Conservation (phyloP, 306 rosid species). For the Herpetospermum pedunculosum region DNA sequence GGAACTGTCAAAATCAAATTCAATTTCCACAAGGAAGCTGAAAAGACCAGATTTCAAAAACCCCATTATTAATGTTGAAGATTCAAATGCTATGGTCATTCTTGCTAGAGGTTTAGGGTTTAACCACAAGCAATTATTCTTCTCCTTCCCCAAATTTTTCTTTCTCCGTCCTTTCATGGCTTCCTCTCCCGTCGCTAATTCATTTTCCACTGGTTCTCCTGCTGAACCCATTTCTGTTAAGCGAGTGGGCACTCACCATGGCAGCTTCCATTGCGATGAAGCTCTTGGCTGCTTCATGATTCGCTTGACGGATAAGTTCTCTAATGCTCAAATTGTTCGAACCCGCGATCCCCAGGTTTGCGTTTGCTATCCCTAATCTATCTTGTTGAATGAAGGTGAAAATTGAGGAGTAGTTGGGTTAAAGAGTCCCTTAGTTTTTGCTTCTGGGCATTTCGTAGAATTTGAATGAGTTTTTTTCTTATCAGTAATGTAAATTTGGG, state of each 20-base stretch:
- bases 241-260: conserved; percentile 95
- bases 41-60: not conserved
- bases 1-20: not conserved
- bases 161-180: conserved; percentile 19
- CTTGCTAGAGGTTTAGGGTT: conserved; percentile 15
- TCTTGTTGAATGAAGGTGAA: not conserved
- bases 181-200: conserved; percentile 8
- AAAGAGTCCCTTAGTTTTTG: not conserved
- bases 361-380: not conserved
- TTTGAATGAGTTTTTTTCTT: not conserved
- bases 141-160: conserved; percentile 6
- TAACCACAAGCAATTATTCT: not conserved
- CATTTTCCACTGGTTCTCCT: conserved; percentile 27
- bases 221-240: conserved; percentile 20
- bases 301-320: conserved; percentile 67
- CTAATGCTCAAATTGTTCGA: conserved; percentile 69
- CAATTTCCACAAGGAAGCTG: not conserved
- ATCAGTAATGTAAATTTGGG: not conserved
- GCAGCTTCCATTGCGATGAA: conserved; percentile 96
- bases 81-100: conserved; percentile 7
- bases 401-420: not conserved
- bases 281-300: conserved; percentile 99
- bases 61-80: not conserved
- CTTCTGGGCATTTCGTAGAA: not conserved
- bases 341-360: conserved; percentile 70